Percentiles rank a stretch among this genome's conserved stretches.
These are phyloP conservation scores for Aspergillus nomiae DNA, from an alignment of 2,329 filamentous ascomycete genomes.

Conservation along the genomic window DNA sequence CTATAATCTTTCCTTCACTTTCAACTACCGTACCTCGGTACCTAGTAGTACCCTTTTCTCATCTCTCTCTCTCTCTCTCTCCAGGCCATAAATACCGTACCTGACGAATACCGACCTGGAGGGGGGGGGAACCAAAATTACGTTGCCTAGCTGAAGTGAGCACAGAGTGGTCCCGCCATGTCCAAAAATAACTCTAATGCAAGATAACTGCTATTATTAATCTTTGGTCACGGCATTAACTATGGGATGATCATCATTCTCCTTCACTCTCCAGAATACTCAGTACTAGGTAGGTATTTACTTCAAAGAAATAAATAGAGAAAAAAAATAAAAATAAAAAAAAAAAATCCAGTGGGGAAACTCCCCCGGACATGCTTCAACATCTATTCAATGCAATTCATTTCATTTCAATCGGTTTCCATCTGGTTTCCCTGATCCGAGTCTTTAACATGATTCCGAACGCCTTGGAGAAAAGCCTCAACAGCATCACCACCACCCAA, in stretches of 20 bases:
- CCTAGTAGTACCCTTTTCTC: too few species aligned
- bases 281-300: background rate
- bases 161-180: background rate
- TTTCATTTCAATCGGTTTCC: conserved; percentile 43
- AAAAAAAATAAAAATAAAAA: conserved; percentile 7
- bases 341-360: conserved; percentile 12
- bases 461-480: conserved; percentile 85
- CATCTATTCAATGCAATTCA: background rate
- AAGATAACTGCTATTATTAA: background rate
- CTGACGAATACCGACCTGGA: background rate
- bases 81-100: background rate
- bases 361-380: background rate
- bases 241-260: background rate
- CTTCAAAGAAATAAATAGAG: background rate
- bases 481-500: conserved; percentile 86
- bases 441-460: conserved; percentile 76
- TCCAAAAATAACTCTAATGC: conserved; percentile 3
- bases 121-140: background rate
- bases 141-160: background rate
- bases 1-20: too few species aligned
- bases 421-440: conserved; percentile 40
- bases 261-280: background rate
- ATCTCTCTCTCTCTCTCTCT: too few species aligned
- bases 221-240: background rate
- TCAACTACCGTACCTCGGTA: too few species aligned